Percentiles rank a stretch among this genome's conserved stretches.
Conservation (phyloP, 441 rosid genomes). For the Syzygium syzygioides region DNA sequence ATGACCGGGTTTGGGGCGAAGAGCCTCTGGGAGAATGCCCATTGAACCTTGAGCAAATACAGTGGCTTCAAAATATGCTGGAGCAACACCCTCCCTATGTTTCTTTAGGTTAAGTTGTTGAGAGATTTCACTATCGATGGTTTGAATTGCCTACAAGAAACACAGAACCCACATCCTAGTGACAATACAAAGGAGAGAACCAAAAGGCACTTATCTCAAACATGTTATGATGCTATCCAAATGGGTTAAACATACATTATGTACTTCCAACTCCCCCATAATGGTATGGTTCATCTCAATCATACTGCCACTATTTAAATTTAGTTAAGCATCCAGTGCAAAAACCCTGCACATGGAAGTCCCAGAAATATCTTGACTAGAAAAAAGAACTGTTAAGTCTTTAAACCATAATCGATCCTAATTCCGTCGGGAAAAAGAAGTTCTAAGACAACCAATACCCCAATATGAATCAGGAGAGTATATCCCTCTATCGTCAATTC, state of each 20-base stretch:
- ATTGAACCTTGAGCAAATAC: constrained; percentile 70
- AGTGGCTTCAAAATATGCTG: constrained; percentile 70
- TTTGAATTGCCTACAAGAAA: constrained; percentile 66
- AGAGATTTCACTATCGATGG: constrained; percentile 88
- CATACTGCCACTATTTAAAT: neutral
- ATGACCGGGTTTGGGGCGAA: constrained; percentile 94
- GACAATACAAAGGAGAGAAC: neutral
- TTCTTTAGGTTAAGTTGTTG: constrained; percentile 76
- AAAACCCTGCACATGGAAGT: neutral
- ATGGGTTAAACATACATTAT: neutral
- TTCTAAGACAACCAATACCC: neutral
- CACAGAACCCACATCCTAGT: neutral
- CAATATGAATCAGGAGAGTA: neutral
- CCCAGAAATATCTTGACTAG: neutral
- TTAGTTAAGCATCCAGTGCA: neutral
- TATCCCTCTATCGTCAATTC: neutral
- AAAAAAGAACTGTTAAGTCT: neutral
- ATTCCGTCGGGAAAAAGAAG: neutral
- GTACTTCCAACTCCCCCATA: neutral
- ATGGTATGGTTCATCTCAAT: neutral
- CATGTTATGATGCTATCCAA: neutral
- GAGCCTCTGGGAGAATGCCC: constrained; percentile 84
- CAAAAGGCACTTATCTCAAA: neutral
- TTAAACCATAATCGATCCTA: neutral
- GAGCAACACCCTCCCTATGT: constrained; percentile 77